Percentiles rank a stretch among this genome's conserved stretches.
These are phyloP conservation scores for Nasturtium officinale DNA, from an alignment of 345 rosid species.

Conservation along the genomic window DNA sequence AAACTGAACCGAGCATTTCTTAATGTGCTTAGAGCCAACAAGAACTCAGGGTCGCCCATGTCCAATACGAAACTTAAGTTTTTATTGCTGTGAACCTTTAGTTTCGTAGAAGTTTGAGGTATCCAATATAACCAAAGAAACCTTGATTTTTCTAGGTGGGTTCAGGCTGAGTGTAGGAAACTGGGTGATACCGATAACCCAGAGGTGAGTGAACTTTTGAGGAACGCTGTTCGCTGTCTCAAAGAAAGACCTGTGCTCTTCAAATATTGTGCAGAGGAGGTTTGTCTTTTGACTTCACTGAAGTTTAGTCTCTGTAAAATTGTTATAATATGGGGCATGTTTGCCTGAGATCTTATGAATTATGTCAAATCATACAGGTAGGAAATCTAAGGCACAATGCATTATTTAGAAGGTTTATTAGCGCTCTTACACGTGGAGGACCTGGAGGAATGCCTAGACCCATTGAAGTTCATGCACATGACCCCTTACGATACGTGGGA, in stretches of 20 bases:
- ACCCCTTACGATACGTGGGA: constrained; percentile 94
- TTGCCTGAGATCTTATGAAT: constrained; percentile 2
- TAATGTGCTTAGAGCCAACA: not conserved
- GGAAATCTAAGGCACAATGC: constrained; percentile 98
- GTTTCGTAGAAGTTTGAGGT: constrained; percentile 9
- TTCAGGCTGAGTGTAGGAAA: constrained; percentile 96
- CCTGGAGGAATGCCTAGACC: constrained; percentile 99
- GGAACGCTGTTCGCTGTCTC: constrained; percentile 81
- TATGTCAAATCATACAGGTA: constrained; percentile 54
- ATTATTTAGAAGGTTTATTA: constrained; percentile 93
- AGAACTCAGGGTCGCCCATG: not conserved
- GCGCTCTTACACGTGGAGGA: constrained; percentile 99
- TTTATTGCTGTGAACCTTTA: not conserved
- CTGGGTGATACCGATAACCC: constrained; percentile 94
- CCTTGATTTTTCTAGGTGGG: constrained; percentile 73
- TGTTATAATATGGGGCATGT: constrained; percentile 11
- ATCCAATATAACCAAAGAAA: constrained; percentile 17
- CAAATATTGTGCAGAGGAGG: constrained; percentile 99
- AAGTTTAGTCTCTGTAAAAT: constrained; percentile 17
- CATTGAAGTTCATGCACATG: constrained; percentile 99
- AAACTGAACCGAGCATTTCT: not conserved
- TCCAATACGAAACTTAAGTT: not conserved
- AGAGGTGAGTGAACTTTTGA: constrained; percentile 83
- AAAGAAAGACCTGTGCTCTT: constrained; percentile 95
- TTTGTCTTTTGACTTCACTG: constrained; percentile 39